phyloP scores from a whole-genome alignment of 225 moss, liverwort and hornwort genomes.

The Takakia lepidozioides region DNA sequence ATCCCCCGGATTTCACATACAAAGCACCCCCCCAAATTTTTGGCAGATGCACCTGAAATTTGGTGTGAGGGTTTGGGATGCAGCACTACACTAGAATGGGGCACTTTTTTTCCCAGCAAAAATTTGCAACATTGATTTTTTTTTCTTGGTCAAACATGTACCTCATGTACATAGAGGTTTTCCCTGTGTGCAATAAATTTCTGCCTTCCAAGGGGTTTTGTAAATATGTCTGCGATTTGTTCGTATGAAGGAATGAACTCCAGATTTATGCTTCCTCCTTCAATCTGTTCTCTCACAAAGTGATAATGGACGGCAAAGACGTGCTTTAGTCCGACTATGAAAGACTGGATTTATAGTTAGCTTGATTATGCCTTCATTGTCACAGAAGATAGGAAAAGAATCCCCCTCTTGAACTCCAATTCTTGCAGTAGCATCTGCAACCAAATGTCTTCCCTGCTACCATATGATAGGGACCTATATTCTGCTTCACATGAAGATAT shows the following conservation, averaged over 20 bases:
- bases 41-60: too few relatives aligned
- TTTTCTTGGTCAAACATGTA: too few relatives aligned
- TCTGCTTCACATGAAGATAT: background rate
- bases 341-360: conserved; percentile 4
- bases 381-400: background rate
- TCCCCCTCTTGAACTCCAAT: background rate
- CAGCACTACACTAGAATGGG: too few relatives aligned
- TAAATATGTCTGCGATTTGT: too few relatives aligned
- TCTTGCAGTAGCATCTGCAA: background rate
- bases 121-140: too few relatives aligned
- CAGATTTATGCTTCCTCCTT: background rate
- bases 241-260: background rate
- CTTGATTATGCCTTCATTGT: conserved; percentile 3
- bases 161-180: too few relatives aligned
- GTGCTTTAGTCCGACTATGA: conserved; percentile 3
- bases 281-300: conserved; percentile 1
- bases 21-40: too few relatives aligned
- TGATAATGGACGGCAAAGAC: background rate
- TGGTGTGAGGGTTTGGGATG: too few relatives aligned
- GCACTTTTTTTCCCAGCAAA: too few relatives aligned
- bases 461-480: background rate
- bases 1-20: too few relatives aligned
- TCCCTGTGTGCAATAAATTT: too few relatives aligned
- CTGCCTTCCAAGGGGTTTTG: too few relatives aligned
- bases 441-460: background rate